Evolutionary conservation across 257 asterid species (phyloP), one percentile per base, ranked within the genome.

Genomic region (Capsicum rhomboideum): DNA sequence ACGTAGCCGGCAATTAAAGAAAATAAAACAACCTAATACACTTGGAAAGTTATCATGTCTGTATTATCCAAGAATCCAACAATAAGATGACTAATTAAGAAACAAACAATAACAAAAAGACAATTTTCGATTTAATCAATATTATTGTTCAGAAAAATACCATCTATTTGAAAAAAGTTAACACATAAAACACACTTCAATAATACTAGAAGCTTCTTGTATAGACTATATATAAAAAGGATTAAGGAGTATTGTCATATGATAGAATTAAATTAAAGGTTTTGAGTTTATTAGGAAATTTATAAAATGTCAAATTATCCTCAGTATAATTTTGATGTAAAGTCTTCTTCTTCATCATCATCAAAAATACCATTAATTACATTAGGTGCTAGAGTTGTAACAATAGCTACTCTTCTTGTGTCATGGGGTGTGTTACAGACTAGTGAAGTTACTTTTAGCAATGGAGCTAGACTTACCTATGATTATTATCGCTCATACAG

Each of bases 371-470:
- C 81, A 75, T 26, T 75, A 54, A 16, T 75, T 49, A 50, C 81
- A 50, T 50, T 75, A 50, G 81, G 81, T 4, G 81, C 81, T 26
- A 26, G 81, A 20, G 46, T 75, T 17, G 14, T 50, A 49, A 26
- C 63, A 8, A 17, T 53, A 26, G 63, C 63, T 28, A 49, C 61
- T 49, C 81, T 75, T 75, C 42, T 75, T 9, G 81, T 75, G 1
- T 16, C 81, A 26, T 75, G 81, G 81, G 26, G 81, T 49, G 81
- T 75, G 81, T 49, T 75, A 14, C 81, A 75, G n/a, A 75, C 63
- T 50, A 75, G 63, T 0, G 63, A 26, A 75, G 61, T 75, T 26
- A 75, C 81, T 75, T 50, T 75, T 75, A 16, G 42, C 8, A 3
- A 80, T 80, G 83, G 83, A 42, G 69, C 23, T 8, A 80, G 23